Percentiles rank a stretch among this genome's conserved stretches.
phyloP scores from a whole-genome alignment of 1,284 basidiomycete species.

The Lignosus rhinocerotis region DNA sequence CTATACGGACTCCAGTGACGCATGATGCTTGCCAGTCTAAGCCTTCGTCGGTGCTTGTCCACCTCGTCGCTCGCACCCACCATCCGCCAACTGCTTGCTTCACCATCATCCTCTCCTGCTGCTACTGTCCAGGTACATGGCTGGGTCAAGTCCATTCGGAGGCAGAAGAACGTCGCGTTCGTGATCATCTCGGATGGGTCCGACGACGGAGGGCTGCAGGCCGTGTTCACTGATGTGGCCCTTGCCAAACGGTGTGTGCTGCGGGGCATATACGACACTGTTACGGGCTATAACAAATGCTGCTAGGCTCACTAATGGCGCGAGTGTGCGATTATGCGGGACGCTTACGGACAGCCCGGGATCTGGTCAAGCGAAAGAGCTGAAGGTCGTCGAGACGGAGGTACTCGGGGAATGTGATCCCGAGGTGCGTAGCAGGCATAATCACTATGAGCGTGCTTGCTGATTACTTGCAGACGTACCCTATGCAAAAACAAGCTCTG shows the following conservation, averaged over 20 bases:
- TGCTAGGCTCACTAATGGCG: constrained; percentile 66
- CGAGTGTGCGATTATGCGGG: constrained; percentile 71
- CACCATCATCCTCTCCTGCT: constrained; percentile 14
- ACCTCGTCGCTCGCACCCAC: constrained; percentile 46
- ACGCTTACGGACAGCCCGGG: constrained; percentile 67
- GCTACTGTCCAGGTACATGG: constrained; percentile 54
- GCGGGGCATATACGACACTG: background rate
- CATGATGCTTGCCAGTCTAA: constrained; percentile 16
- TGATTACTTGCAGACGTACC: constrained; percentile 58
- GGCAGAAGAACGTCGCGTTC: constrained; percentile 86
- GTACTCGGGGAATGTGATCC: constrained; percentile 78
- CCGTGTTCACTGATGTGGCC: constrained; percentile 60
- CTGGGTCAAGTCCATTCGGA: constrained; percentile 83
- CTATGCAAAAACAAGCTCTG: constrained; percentile 84
- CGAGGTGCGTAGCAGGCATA: constrained; percentile 47
- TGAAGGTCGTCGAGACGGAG: constrained; percentile 66
- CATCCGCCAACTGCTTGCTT: constrained; percentile 56
- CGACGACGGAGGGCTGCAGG: constrained; percentile 67
- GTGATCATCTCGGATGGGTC: constrained; percentile 85
- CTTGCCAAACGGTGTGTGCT: constrained; percentile 38
- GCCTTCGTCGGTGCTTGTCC: constrained; percentile 30
- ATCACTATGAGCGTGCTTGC: background rate
- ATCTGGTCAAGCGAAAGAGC: constrained; percentile 70
- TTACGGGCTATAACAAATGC: background rate
- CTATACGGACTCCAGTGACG: background rate